Percentiles rank a stretch among this genome's conserved stretches.
phyloP scores from a whole-genome alignment of 2,329 filamentous ascomycete genomes.

The Podosphaera leucotricha region DNA sequence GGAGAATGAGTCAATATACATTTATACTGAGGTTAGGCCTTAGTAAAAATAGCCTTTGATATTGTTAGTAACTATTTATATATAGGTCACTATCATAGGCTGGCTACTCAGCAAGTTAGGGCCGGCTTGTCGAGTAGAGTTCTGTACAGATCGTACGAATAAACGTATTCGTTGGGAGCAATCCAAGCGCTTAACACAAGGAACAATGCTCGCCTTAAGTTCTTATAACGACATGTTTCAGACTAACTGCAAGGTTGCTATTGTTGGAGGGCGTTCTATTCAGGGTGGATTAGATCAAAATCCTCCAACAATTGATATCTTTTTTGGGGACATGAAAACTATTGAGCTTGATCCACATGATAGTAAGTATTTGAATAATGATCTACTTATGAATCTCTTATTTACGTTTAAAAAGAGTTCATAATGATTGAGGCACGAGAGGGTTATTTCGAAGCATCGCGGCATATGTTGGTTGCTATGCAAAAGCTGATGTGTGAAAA shows the following conservation, averaged over 20 bases:
- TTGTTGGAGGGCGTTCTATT: constrained; percentile 46
- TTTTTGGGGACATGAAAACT: constrained; percentile 38
- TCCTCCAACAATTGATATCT: constrained; percentile 52
- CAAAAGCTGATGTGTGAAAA: constrained; percentile 24
- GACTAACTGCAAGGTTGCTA: constrained; percentile 41
- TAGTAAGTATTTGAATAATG: constrained; percentile 23
- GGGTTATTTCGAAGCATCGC: constrained; percentile 55
- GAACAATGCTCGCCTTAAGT: constrained; percentile 29
- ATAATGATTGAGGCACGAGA: constrained; percentile 56
- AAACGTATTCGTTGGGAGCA: constrained; percentile 42
- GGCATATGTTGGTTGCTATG: constrained; percentile 49
- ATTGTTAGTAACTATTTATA: not conserved
- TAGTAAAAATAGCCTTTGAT: not conserved
- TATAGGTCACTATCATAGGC: constrained; percentile 40
- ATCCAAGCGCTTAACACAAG: constrained; percentile 27
- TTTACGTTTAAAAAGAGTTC: constrained; percentile 8
- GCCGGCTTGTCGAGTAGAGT: constrained; percentile 41
- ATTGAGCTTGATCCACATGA: constrained; percentile 42
- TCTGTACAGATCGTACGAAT: constrained; percentile 40
- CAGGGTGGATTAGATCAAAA: constrained; percentile 34
- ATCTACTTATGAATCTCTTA: not conserved
- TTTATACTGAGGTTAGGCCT: constrained; percentile 43
- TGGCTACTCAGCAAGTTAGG: constrained; percentile 39
- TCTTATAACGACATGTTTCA: constrained; percentile 35
- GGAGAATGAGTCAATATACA: constrained; percentile 32